These are phyloP conservation scores for Chrysoporthe puriensis DNA, from an alignment of 2,329 filamentous ascomycete species.

Conservation along the genomic window DNA sequence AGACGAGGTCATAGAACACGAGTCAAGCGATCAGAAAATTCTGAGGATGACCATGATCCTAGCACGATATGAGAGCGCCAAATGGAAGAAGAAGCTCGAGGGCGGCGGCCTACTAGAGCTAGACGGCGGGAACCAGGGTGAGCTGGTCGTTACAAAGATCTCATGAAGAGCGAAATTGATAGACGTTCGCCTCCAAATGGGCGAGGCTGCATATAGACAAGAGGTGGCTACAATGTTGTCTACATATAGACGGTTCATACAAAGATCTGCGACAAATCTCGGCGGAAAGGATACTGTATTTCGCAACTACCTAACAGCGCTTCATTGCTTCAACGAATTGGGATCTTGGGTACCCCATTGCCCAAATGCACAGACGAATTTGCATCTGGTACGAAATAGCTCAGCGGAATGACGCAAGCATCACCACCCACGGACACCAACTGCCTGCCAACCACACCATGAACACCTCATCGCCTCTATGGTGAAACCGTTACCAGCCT, in stretches of 20 bases:
- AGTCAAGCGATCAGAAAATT: slow-evolving; percentile 57
- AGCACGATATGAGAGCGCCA: slow-evolving; percentile 72
- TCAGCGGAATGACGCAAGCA: too few relatives aligned
- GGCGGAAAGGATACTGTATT: neutral
- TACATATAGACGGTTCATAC: slow-evolving; percentile 8
- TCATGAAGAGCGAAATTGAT: slow-evolving; percentile 36
- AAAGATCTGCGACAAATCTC: neutral
- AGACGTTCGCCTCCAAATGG: neutral
- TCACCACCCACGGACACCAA: too few relatives aligned
- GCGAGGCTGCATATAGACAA: slow-evolving; percentile 9
- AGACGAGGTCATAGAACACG: slow-evolving; percentile 51
- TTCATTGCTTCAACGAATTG: neutral
- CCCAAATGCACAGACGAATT: too few relatives aligned
- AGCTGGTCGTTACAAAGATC: slow-evolving; percentile 57
- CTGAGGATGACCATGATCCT: slow-evolving; percentile 77
- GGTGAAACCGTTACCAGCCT: too few relatives aligned
- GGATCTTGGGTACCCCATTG: too few relatives aligned
- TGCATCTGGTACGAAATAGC: too few relatives aligned
- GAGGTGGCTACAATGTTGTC: neutral
- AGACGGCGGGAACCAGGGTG: slow-evolving; percentile 48
- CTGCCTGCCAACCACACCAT: too few relatives aligned
- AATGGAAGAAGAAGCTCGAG: slow-evolving; percentile 77
- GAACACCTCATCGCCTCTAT: too few relatives aligned
- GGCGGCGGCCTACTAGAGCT: slow-evolving; percentile 57
- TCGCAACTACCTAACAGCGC: neutral